Conservation (phyloP, 2,329 filamentous ascomycete species). For the Lecanoromycetidae sp. region DNA sequence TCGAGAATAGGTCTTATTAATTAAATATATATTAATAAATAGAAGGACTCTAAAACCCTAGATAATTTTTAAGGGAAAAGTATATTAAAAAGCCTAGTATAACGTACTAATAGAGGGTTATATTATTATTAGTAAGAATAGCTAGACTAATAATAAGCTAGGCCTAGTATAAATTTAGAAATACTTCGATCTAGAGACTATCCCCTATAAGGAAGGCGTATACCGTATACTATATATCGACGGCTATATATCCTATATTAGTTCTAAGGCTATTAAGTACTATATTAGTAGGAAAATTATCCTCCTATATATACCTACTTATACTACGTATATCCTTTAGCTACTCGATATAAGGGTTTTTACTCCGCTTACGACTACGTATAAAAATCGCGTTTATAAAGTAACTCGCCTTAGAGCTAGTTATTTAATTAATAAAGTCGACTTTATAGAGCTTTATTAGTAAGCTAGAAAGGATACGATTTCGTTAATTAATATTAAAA, state of each 20-base stretch:
- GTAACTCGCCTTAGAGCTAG: not conserved
- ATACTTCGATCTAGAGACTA: not conserved
- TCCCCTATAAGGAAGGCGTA: not conserved
- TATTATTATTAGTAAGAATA: not conserved
- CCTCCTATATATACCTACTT: constrained; percentile 13
- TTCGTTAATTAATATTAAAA: too few species aligned
- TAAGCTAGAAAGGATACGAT: too few species aligned
- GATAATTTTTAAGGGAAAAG: not conserved
- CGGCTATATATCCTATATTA: constrained; percentile 17
- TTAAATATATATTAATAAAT: constrained; percentile 1
- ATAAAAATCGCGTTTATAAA: not conserved
- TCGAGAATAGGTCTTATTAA: constrained; percentile 1
- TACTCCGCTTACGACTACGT: constrained; percentile 4
- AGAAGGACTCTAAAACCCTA: not conserved
- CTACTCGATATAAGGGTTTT: constrained; percentile 18
- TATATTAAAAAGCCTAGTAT: not conserved
- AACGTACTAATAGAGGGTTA: not conserved
- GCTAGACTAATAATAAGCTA: constrained; percentile 1
- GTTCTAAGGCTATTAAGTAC: constrained; percentile 6
- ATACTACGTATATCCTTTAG: constrained; percentile 15
- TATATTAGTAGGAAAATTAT: constrained; percentile 14
- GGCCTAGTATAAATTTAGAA: not conserved
- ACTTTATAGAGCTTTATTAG: constrained; percentile 1
- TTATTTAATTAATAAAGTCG: constrained; percentile 1
- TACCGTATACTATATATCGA: constrained; percentile 15